Evolutionary conservation across 116 monocot species (phyloP), one percentile per base, ranked within the genome.

Genomic region (Iris pallida): DNA sequence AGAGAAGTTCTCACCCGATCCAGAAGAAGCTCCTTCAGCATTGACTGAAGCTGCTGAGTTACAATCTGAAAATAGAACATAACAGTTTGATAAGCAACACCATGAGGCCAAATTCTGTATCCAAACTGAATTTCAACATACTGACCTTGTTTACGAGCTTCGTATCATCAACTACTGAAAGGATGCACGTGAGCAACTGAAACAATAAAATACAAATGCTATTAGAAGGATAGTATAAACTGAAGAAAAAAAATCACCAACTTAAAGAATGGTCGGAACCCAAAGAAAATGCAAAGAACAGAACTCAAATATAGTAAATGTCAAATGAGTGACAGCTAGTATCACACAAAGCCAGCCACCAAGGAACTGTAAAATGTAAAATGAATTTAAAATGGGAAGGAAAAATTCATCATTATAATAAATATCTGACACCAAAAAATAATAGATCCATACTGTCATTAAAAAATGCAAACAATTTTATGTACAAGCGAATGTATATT

Each of bases 81-180:
- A 13, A 47, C 12, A 71, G 30, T 48, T 77, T 42, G 44, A 47
- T 16, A 61, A 71, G 47, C 46, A 61, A 30, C 30, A 30, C 61
- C 40, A 63, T 56, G 1, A 16, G 11, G 55, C 53, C 45, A 53
- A 55, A 48, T 65, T 20, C 20, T 73, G 14, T 45, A 30, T 64
- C 11, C 18, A 68, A 64, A 70, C n/a, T 14, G 20, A 75, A 56
- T 7, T 17, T 15, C 53, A 59, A 59, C 19, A 51, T 56, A 68
- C 85, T 73, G 55, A 95, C 92, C 91, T 96, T 96, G 4, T 77
- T 70, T 46, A 91, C 67, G 74, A 96, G 89, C 77, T 92, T 91
- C 18, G 89, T 89, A 77, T 92, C 92, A 84, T 96, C 92, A 77
- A 96, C 89, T 40, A 83, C 78, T 54, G 96, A 91, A 57, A 96